Base-by-base conservation (phyloP, 495 filamentous ascomycete genomes). In the Hypoxylon cercidicola region DNA sequence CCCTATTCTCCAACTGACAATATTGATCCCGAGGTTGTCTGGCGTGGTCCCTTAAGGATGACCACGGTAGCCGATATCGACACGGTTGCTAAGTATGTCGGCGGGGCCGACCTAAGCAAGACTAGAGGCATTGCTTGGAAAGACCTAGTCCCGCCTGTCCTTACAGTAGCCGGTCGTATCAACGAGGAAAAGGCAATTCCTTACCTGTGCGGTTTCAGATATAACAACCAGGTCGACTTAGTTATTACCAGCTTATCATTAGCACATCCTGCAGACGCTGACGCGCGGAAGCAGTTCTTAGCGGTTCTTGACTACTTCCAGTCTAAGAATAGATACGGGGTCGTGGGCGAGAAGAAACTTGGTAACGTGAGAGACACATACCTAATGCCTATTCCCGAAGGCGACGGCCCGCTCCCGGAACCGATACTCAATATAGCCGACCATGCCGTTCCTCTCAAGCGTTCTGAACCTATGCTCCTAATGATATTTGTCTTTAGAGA, bases 151-250 rank as follows among this genome's bases (percentile, higher is more conserved):
- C 88, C 91, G 0, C 72, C 83, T 5, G 83, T 77, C 1, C 76
- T 99, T 35, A 84, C 84, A 12, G 85, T 98, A 52, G 89, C 92
- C 64, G 95, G 95, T 10, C 87, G 95, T 4, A 96, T 98, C 53
- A 86, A 89, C 15, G 85, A 89, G 56, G 82, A 88, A 56, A 86
- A 89, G 30, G 95, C 93, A 16, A 90, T 91, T 60, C 89, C 92
- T 39, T 99, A 99, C 73, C 87, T 99, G 2, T 95, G 91, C 67
- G 86, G 90, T 21, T 78, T 96, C 28, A 82, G 89, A 21, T 92
- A 88, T 67, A 92, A 87, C 72, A 77, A 81, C 19, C 87, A 85
- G 12, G 90, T 88, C 3, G 93, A 97, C 71, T 80, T 94, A 2
- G 79, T 88, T 0, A 87, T 93, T 18, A 84, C 93, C 20, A 85